Evolutionary conservation across 1,284 basidiomycete species (phyloP).

Genomic region (Tilletia indica): DNA sequence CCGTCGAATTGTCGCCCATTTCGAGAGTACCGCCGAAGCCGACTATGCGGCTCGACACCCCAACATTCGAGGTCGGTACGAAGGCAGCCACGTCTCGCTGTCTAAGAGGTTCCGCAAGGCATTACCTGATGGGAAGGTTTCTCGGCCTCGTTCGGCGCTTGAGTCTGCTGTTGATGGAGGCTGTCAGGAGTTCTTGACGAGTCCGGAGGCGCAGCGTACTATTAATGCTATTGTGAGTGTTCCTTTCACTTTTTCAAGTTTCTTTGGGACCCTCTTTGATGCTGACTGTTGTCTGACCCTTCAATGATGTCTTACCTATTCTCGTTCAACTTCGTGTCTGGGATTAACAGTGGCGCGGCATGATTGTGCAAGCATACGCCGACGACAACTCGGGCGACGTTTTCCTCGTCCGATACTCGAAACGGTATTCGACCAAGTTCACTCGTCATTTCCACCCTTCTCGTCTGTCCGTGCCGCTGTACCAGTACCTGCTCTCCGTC

Average conservation of each 20-base stretch:
- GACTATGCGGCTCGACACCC: conserved; percentile 5
- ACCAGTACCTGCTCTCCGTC: conserved; percentile 40
- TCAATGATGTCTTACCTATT: too few relatives aligned
- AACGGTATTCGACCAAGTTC: conserved; percentile 26
- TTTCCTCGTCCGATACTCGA: conserved; percentile 13
- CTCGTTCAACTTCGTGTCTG: background rate
- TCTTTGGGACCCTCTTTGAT: too few relatives aligned
- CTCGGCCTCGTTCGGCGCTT: conserved; percentile 36
- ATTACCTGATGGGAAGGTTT: conserved; percentile 38
- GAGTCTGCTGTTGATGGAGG: conserved; percentile 40
- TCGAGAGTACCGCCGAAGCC: conserved; percentile 29
- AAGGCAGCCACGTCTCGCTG: conserved; percentile 30
- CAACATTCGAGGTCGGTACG: conserved; percentile 13
- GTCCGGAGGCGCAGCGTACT: conserved; percentile 11
- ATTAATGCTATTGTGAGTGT: conserved; percentile 6
- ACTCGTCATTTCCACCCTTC: conserved; percentile 39
- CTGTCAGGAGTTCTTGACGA: conserved; percentile 6
- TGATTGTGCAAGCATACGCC: conserved; percentile 10
- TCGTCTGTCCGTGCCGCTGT: conserved; percentile 39
- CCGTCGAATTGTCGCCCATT: conserved; percentile 35
- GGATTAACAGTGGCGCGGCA: background rate
- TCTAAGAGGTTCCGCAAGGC: conserved; percentile 40
- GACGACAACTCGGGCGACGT: conserved; percentile 6
- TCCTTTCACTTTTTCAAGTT: background rate
- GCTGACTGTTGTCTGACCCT: too few relatives aligned